These are phyloP conservation scores for Perilla frutescens DNA, from an alignment of 257 asterid genomes.

Conservation along the genomic window DNA sequence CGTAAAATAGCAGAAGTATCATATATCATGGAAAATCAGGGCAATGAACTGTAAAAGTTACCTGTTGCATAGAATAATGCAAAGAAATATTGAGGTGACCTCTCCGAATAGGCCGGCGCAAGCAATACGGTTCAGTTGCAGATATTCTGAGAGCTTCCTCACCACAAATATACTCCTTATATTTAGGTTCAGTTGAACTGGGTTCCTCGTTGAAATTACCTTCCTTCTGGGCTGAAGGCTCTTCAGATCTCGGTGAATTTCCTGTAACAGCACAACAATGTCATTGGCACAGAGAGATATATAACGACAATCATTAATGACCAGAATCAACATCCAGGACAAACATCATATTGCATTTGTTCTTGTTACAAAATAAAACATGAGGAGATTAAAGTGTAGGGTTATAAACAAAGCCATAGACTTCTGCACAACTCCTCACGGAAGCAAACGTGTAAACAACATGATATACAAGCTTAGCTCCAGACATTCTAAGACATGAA, in stretches of 20 bases:
- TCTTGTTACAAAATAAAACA: slow-evolving; percentile 1
- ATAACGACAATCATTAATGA: neutral
- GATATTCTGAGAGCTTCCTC: slow-evolving; percentile 93
- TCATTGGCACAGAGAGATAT: slow-evolving; percentile 32
- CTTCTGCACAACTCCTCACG: slow-evolving; percentile 18
- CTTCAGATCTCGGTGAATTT: slow-evolving; percentile 46
- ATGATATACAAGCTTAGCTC: slow-evolving; percentile 12
- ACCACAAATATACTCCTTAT: slow-evolving; percentile 83
- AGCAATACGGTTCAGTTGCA: slow-evolving; percentile 82
- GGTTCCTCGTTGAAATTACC: slow-evolving; percentile 51
- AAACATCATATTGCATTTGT: slow-evolving; percentile 27
- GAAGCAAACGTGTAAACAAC: slow-evolving; percentile 15
- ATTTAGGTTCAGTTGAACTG: slow-evolving; percentile 54
- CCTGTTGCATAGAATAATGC: slow-evolving; percentile 93
- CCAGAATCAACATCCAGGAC: slow-evolving; percentile 1
- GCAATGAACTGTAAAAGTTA: slow-evolving; percentile 34
- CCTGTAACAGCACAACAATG: slow-evolving; percentile 48
- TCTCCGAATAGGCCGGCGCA: slow-evolving; percentile 94
- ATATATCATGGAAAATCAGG: slow-evolving; percentile 10
- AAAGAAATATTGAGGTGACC: slow-evolving; percentile 93
- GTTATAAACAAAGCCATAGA: neutral
- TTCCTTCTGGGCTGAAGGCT: slow-evolving; percentile 48
- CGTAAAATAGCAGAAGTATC: slow-evolving; percentile 23
- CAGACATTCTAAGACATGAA: slow-evolving; percentile 2
- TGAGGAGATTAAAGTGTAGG: slow-evolving; percentile 9